phyloP scores from a whole-genome alignment of 2,329 filamentous ascomycete genomes.

The Exophiala sp. region DNA sequence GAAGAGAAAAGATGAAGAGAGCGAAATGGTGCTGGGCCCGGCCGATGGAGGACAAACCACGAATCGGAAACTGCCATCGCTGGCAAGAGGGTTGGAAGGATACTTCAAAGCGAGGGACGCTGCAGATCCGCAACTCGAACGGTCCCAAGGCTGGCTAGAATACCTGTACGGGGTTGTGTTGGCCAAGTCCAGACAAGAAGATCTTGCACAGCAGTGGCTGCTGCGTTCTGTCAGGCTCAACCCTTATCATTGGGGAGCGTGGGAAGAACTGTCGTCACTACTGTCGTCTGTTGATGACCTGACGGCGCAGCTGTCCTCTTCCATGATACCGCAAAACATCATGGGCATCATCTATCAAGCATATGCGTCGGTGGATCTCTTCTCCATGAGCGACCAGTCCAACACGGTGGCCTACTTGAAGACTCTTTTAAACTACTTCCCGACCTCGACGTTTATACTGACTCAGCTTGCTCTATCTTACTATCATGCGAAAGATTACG shows the following conservation, averaged over 20 bases:
- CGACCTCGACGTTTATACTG: slow-evolving; percentile 78
- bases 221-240: slow-evolving; percentile 80
- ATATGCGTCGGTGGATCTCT: slow-evolving; percentile 83
- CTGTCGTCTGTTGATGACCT: slow-evolving; percentile 70
- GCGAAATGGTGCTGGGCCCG: slow-evolving; percentile 93
- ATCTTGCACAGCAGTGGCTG: slow-evolving; percentile 78
- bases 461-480: slow-evolving; percentile 82
- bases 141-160: slow-evolving; percentile 80
- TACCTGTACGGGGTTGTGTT: slow-evolving; percentile 77
- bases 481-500: slow-evolving; percentile 80
- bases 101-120: slow-evolving; percentile 65
- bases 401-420: slow-evolving; percentile 23
- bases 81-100: slow-evolving; percentile 68
- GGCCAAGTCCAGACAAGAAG: slow-evolving; percentile 83
- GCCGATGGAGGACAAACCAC: slow-evolving; percentile 76
- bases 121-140: slow-evolving; percentile 23
- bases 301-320: slow-evolving; percentile 45
- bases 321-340: slow-evolving; percentile 71
- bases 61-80: slow-evolving; percentile 75
- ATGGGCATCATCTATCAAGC: slow-evolving; percentile 92
- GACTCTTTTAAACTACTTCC: slow-evolving; percentile 77
- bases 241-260: slow-evolving; percentile 95
- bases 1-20: slow-evolving; percentile 92
- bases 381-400: slow-evolving; percentile 58
- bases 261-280: slow-evolving; percentile 82